These are phyloP conservation scores for Cajanus cajan DNA, from an alignment of 306 rosid genomes.

Conservation along the genomic window DNA sequence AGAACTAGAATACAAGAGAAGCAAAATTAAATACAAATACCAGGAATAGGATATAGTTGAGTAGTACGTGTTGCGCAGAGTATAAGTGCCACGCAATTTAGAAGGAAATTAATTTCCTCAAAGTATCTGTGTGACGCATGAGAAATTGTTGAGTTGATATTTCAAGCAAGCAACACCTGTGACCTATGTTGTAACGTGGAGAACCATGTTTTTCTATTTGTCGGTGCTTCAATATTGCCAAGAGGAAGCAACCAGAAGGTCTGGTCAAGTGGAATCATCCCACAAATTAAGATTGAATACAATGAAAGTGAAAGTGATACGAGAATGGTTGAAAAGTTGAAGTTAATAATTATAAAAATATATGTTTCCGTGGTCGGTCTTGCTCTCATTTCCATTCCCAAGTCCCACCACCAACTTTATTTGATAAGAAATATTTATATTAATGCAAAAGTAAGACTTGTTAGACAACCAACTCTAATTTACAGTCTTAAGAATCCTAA, in stretches of 20 bases:
- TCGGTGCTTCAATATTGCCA: background rate
- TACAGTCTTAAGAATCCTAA: background rate
- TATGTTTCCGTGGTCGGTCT: background rate
- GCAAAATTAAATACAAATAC: too few species aligned
- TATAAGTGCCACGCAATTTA: background rate
- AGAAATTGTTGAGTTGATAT: background rate
- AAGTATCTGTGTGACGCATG: too few species aligned
- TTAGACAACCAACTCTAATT: background rate
- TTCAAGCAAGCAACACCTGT: slow-evolving; percentile 4
- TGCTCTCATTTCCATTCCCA: background rate
- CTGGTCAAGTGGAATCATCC: background rate
- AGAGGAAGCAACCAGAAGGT: background rate
- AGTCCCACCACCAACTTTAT: background rate
- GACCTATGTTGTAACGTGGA: background rate
- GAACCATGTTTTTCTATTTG: background rate
- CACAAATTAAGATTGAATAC: background rate
- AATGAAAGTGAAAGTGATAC: background rate
- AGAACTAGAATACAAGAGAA: too few species aligned
- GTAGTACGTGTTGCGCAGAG: background rate
- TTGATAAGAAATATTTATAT: background rate
- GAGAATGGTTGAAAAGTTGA: background rate
- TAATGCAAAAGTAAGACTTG: background rate
- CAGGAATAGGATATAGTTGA: too few species aligned
- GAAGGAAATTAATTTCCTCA: background rate
- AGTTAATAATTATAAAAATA: background rate